Conservation (phyloP, 768 basidiomycete genomes). For the Mycena vulgaris region DNA sequence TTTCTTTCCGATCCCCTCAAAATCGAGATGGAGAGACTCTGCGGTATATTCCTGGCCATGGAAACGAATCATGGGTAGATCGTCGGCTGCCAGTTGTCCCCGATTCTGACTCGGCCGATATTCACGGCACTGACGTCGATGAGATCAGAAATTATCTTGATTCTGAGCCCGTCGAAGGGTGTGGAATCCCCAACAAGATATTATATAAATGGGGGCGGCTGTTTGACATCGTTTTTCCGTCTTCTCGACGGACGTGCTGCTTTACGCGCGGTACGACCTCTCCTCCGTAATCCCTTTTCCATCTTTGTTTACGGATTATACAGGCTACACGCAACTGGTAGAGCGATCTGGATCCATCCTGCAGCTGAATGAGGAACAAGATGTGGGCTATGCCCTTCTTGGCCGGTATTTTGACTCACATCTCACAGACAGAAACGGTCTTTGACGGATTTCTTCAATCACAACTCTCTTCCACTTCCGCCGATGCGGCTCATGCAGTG, state of each 20-base stretch:
- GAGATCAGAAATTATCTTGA: conserved; percentile 34
- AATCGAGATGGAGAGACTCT: conserved; percentile 50
- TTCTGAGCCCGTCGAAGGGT: conserved; percentile 26
- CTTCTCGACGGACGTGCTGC: conserved; percentile 76
- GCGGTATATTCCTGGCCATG: conserved; percentile 68
- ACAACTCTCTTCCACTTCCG: conserved; percentile 71
- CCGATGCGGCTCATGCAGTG: conserved; percentile 69
- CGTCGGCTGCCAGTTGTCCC: conserved; percentile 5
- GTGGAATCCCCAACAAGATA: conserved; percentile 71
- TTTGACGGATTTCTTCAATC: conserved; percentile 84
- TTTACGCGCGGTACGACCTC: conserved; percentile 79
- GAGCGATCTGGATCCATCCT: conserved; percentile 86
- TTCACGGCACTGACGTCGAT: not conserved
- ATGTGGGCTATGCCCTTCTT: conserved; percentile 59
- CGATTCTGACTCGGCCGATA: not conserved
- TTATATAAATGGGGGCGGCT: conserved; percentile 83
- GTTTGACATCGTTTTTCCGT: conserved; percentile 85
- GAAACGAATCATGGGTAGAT: conserved; percentile 39
- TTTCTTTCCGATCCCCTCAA: conserved; percentile 52
- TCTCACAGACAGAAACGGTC: conserved; percentile 59
- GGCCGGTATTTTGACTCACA: conserved; percentile 42
- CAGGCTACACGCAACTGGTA: conserved; percentile 84
- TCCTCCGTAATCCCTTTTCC: conserved; percentile 8
- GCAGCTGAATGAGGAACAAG: conserved; percentile 76
- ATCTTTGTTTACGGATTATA: not conserved